A percentile compares a stretch with the other conserved stretches of the same genome.
These are phyloP conservation scores for Hemileia vastatrix DNA, from an alignment of 1,284 basidiomycete species.

Conservation along the genomic window DNA sequence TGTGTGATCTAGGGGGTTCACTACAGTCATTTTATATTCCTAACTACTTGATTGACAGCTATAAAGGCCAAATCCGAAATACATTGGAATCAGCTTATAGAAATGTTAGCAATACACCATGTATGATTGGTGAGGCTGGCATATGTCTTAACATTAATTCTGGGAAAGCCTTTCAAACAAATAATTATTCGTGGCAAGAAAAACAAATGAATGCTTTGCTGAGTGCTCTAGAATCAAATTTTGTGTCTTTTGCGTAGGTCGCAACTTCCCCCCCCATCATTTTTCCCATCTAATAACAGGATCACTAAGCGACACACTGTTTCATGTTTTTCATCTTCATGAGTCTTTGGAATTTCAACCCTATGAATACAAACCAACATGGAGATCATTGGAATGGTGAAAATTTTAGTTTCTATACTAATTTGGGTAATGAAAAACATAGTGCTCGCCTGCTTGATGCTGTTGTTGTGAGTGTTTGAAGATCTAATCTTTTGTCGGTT, in stretches of 20 bases:
- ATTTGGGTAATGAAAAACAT: conserved; percentile 60
- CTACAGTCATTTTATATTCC: not conserved
- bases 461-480: conserved; percentile 46
- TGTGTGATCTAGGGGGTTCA: conserved; percentile 9
- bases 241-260: conserved; percentile 40
- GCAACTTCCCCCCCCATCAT: no score
- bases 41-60: conserved; percentile 43
- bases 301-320: no score
- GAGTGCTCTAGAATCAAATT: conserved; percentile 37
- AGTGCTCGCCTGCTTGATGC: conserved; percentile 68
- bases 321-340: not conserved
- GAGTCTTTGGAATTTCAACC: conserved; percentile 92
- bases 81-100: conserved; percentile 60
- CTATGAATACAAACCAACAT: conserved; percentile 62
- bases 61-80: conserved; percentile 66
- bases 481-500: not conserved
- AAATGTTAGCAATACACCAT: conserved; percentile 64
- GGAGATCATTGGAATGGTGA: conserved; percentile 95
- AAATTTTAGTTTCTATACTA: conserved; percentile 47
- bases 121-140: conserved; percentile 80
- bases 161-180: conserved; percentile 59
- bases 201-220: conserved; percentile 44
- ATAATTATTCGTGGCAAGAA: conserved; percentile 54
- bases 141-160: conserved; percentile 87
- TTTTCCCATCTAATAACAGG: no score